Percentiles rank a stretch among this genome's conserved stretches.
Conservation (phyloP, 2,329 filamentous ascomycete genomes). For the Sporothrix inflata region DNA sequence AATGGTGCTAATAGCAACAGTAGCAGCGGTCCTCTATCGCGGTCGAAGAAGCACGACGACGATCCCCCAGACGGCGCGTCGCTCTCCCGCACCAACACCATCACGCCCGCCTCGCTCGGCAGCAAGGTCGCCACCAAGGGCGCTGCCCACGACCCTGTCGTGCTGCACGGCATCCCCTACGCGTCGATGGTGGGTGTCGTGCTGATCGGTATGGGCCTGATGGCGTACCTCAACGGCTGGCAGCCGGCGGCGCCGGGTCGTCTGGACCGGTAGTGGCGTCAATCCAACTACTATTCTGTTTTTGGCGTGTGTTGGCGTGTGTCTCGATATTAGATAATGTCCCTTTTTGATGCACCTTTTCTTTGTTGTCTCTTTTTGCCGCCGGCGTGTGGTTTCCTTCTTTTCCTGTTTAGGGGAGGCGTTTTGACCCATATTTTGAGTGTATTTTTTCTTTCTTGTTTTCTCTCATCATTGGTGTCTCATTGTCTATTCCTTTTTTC, state of each 20-base stretch:
- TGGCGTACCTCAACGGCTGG: constrained; percentile 87
- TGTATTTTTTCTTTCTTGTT: neutral
- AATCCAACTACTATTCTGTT: neutral
- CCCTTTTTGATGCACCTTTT: neutral
- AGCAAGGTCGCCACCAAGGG: constrained; percentile 38
- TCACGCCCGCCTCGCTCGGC: constrained; percentile 46
- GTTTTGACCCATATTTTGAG: constrained; percentile 13
- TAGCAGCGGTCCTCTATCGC: neutral
- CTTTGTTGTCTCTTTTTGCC: neutral
- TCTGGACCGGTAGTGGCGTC: constrained; percentile 39
- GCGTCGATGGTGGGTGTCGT: constrained; percentile 83
- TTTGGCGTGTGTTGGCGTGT: constrained; percentile 3
- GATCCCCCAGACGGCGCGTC: constrained; percentile 39
- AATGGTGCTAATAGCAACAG: constrained; percentile 1
- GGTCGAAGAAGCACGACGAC: constrained; percentile 36
- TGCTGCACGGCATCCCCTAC: constrained; percentile 69
- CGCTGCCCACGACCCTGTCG: constrained; percentile 45
- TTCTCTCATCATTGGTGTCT: constrained; percentile 18
- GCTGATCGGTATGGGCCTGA: constrained; percentile 77
- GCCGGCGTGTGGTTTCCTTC: neutral
- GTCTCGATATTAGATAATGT: constrained; percentile 21
- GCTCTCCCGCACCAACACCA: constrained; percentile 54
- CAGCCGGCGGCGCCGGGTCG: constrained; percentile 53
- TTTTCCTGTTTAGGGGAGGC: neutral
- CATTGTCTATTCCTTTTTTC: neutral